These are phyloP conservation scores for Fusarium sp. DNA, from an alignment of 2,329 filamentous ascomycete species.

Conservation along the genomic window DNA sequence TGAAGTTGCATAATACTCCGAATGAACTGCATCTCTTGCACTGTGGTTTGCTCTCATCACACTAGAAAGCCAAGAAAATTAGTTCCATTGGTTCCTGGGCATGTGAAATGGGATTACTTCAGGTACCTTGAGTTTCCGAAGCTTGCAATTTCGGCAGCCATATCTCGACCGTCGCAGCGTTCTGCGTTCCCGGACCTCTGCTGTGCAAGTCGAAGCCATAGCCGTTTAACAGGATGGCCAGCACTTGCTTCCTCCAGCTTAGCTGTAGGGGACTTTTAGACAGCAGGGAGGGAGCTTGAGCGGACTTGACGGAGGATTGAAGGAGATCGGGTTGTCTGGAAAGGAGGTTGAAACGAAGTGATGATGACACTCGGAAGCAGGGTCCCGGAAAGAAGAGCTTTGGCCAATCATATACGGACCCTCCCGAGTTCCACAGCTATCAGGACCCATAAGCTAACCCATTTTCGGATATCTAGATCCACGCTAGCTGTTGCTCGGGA, in stretches of 20 bases:
- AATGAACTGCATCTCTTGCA: conserved; percentile 56
- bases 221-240: background rate
- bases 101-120: background rate
- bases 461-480: conserved; percentile 3
- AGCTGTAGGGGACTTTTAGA: too few species aligned
- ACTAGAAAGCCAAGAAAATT: conserved; percentile 44
- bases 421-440: background rate
- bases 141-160: conserved; percentile 63
- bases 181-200: background rate
- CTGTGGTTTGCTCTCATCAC: conserved; percentile 57
- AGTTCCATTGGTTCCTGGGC: background rate
- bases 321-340: background rate
- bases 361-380: background rate
- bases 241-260: background rate
- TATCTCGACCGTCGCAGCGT: conserved; percentile 51
- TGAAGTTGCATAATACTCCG: conserved; percentile 58
- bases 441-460: conserved; percentile 24
- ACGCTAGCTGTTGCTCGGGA: conserved; percentile 44
- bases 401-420: background rate
- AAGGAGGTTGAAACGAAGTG: background rate
- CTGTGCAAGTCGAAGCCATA: conserved; percentile 3
- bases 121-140: conserved; percentile 59
- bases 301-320: background rate
- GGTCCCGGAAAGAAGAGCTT: background rate
- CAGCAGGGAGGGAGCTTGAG: too few species aligned